Conservation (phyloP, 768 basidiomycete species). For the Coprinopsis sp. region DNA sequence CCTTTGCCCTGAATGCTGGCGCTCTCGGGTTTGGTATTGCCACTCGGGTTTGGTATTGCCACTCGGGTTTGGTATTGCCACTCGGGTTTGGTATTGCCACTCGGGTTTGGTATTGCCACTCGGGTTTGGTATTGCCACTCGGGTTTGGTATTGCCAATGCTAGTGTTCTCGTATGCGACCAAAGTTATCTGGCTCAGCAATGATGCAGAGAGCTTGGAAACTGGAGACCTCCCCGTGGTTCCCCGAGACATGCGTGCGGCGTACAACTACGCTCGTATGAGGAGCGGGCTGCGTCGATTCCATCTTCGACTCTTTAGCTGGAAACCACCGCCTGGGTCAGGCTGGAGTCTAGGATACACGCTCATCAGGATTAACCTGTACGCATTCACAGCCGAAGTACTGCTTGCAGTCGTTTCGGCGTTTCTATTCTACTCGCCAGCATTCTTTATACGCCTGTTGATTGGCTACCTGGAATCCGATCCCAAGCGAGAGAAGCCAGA, state of each 20-base stretch:
- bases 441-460: constrained; percentile 55
- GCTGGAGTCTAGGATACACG: constrained; percentile 59
- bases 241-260: constrained; percentile 67
- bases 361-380: constrained; percentile 53
- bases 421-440: constrained; percentile 64
- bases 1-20: constrained; percentile 48
- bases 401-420: constrained; percentile 54
- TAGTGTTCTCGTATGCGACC: constrained; percentile 87
- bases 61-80: constrained; percentile 7
- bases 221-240: constrained; percentile 83
- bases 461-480: constrained; percentile 64
- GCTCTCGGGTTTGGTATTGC: constrained; percentile 52
- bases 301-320: constrained; percentile 51
- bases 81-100: not conserved
- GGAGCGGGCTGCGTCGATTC: constrained; percentile 44
- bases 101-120: too few relatives aligned
- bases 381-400: constrained; percentile 36
- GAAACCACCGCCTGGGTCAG: constrained; percentile 56
- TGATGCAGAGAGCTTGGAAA: constrained; percentile 67
- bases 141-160: constrained; percentile 53
- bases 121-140: too few relatives aligned
- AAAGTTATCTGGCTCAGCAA: constrained; percentile 84
- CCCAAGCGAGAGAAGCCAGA: constrained; percentile 46
- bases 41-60: constrained; percentile 50
- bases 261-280: constrained; percentile 63